Evolutionary conservation across 768 basidiomycete genomes (phyloP), one percentile per base, ranked within the genome.

Genomic region (Termitomyces bulborhizus): DNA sequence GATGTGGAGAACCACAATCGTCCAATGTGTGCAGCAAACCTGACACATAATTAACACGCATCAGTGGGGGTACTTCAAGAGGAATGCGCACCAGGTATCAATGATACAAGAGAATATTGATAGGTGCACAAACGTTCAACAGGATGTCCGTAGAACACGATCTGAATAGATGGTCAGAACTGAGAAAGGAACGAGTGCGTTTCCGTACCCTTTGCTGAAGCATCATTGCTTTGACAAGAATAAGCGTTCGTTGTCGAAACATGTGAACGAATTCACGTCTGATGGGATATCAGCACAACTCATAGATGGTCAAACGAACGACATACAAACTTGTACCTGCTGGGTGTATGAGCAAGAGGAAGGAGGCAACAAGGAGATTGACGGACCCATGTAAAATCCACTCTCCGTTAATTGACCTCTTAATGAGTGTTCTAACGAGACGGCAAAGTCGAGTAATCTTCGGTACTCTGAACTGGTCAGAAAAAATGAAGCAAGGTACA

Each of bases 101-200:
- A 77, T 0, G 96, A 93, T 46, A 97, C 82, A n/a, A 98, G 77
- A 0, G 94, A 96, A 68, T 99, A 99, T 68, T 99, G 97, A 66
- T 93, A 98, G 26, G 94, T 98, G 73, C 96, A 98, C 18, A 99
- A 73, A 45, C 86, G 85, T 70, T 99, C 97, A 2, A 98, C 96
- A 0, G 96, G 96, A 65, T 96, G 92, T 6, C 95, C 95, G 64
- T 82, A 97, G 69, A 99, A 95, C 86, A 98, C 88, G 56, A 98
- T 89, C 93, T 96, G 65, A 48, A 5, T 27, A 42, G 8, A 36
- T 26, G n/a, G 13, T 54, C 26, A 54, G 21, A 46, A 31, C 24
- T 11, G 5, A 21, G 7, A 7, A 40, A 21, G 12, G 21, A 12
- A 18, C 5, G 27, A 41, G 44, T n/a, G 31, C 11, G n/a, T 6